These are phyloP conservation scores for Diaporthe amygdali DNA, from an alignment of 2,329 filamentous ascomycete species.

Conservation along the genomic window DNA sequence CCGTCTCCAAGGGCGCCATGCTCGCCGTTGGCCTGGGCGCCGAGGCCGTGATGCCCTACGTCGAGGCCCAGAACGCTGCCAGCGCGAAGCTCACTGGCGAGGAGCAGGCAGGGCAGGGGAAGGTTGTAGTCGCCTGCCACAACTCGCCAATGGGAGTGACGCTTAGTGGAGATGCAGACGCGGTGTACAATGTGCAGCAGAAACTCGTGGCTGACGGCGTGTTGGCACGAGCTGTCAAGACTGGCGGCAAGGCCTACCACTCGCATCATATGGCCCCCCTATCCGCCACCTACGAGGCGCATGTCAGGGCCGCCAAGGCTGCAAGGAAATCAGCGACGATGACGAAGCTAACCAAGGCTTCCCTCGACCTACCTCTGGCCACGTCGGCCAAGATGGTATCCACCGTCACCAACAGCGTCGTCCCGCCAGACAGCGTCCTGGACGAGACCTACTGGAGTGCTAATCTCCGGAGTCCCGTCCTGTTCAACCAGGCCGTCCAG, in stretches of 20 bases:
- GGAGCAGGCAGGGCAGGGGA: too few species aligned
- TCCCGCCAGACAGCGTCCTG: neutral
- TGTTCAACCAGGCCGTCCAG: conserved; percentile 31
- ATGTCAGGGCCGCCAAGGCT: neutral
- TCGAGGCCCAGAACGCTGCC: neutral
- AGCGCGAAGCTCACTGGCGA: too few species aligned
- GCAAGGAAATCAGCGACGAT: too few species aligned
- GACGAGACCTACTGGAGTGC: conserved; percentile 29
- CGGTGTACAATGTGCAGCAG: conserved; percentile 32
- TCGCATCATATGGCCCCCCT: conserved; percentile 41
- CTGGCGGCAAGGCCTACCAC: conserved; percentile 44
- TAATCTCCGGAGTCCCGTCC: conserved; percentile 31
- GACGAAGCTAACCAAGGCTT: neutral
- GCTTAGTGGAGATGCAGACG: conserved; percentile 43
- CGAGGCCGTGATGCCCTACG: neutral
- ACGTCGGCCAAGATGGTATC: conserved; percentile 11
- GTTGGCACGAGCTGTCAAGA: conserved; percentile 39
- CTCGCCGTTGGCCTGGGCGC: conserved; percentile 18
- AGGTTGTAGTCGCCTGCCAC: conserved; percentile 44
- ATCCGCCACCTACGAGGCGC: conserved; percentile 10
- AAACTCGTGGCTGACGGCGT: conserved; percentile 31
- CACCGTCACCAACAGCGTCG: conserved; percentile 17
- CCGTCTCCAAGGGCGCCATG: neutral
- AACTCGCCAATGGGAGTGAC: conserved; percentile 49
- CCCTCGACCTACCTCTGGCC: neutral